A percentile compares a stretch with the other conserved stretches of the same genome.
phyloP scores from a whole-genome alignment of 306 rosid genomes.

The Trichosanthes truncata region DNA sequence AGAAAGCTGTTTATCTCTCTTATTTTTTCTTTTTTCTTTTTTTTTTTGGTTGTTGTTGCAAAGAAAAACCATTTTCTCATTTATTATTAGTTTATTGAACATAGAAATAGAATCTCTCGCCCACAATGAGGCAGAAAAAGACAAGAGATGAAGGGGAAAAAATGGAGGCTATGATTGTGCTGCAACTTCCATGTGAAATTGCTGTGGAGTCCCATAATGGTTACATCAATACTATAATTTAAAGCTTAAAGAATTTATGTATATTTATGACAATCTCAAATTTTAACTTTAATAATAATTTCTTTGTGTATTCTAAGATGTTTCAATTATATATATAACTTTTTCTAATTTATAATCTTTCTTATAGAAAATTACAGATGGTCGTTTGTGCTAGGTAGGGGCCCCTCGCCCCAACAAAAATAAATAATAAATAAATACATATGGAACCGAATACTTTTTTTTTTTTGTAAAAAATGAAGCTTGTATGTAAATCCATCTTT shows the following conservation, averaged over 20 bases:
- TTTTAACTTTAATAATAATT: background rate
- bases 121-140: background rate
- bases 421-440: too few relatives aligned
- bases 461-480: too few relatives aligned
- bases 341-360: background rate
- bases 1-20: background rate
- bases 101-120: background rate
- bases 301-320: background rate
- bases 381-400: background rate
- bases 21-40: too few relatives aligned
- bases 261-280: background rate
- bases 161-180: conserved; percentile 23
- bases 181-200: conserved; percentile 43
- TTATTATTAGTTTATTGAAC: background rate
- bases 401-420: background rate
- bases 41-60: too few relatives aligned
- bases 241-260: background rate
- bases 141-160: conserved; percentile 11
- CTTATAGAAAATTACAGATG: background rate
- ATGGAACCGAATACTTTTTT: background rate
- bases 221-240: background rate
- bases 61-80: background rate
- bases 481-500: too few relatives aligned
- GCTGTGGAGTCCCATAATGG: background rate
- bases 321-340: background rate